Evolutionary conservation across 2,329 filamentous ascomycete species (phyloP).

Genomic region (Fusarium vanettenii): DNA sequence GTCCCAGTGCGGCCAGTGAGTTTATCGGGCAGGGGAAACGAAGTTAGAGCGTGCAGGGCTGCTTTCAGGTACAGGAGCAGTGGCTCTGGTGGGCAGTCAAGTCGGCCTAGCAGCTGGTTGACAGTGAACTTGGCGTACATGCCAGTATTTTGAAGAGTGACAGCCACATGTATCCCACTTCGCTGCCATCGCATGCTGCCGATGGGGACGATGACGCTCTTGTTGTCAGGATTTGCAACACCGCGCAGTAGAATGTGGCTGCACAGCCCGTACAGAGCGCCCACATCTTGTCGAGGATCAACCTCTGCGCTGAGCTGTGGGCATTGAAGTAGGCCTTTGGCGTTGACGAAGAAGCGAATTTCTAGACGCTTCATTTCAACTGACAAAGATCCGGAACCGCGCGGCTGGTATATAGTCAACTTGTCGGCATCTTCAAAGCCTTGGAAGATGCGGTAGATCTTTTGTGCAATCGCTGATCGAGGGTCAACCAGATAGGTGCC

Average conservation of each 20-base stretch:
- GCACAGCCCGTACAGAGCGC: constrained; percentile 48
- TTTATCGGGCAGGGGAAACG: constrained; percentile 65
- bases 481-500: constrained; percentile 59
- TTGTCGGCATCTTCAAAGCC: constrained; percentile 47
- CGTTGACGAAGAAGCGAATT: constrained; percentile 64
- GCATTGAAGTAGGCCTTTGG: constrained; percentile 55
- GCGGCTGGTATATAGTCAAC: constrained; percentile 53
- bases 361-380: constrained; percentile 66
- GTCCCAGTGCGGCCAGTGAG: constrained; percentile 70
- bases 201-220: constrained; percentile 66
- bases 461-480: constrained; percentile 52
- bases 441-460: constrained; percentile 58
- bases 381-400: constrained; percentile 38
- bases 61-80: constrained; percentile 67
- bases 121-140: constrained; percentile 64
- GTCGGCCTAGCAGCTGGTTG: constrained; percentile 63
- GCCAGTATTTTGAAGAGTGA: constrained; percentile 46
- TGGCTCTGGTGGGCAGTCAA: constrained; percentile 69
- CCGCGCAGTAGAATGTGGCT: constrained; percentile 43
- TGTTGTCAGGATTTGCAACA: constrained; percentile 50
- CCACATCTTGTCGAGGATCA: constrained; percentile 67
- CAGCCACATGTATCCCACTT: constrained; percentile 55
- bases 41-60: constrained; percentile 70
- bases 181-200: constrained; percentile 50
- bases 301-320: constrained; percentile 63